Base-by-base conservation (phyloP, 129 eudicot species). In the Rutidosis leptorrhynchoides region DNA sequence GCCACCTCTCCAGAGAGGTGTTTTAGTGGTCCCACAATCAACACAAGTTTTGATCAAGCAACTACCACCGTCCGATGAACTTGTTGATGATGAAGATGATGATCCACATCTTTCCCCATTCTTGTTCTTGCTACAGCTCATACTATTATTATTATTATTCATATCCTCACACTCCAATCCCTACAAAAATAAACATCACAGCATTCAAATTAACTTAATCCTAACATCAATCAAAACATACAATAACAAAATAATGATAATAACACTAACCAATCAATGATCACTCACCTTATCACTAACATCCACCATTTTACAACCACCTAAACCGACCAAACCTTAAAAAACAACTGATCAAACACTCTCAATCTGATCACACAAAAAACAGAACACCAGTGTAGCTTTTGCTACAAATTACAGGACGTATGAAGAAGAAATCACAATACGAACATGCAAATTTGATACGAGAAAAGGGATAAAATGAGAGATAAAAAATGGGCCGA, bases 1-100 rank as follows among this genome's bases (percentile, higher is more conserved):
- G 28, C 96, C 96, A 15, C 96, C 94, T 51, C 96, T 67, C 97
- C 96, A 91, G 16, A 91, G 88, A 63, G 96, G 97, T 62, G 96
- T 91, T 79, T 91, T 87, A 2, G 94, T 76, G 53, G 96, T 87
- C 14, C 97, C 96, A 65, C 96, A 91, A 77, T 91, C 94, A 19
- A 68, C 86, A 74, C 97, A 91, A 4, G 94, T 85, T 62, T 81
- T 82, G 17, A 74, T 77, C 16, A 37, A 17, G 9, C 62, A 74
- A 58, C 73, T 70, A 37, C 71, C 49, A 43, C 76, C 68, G 67
- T 68, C 81, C 24, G 77, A 81, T 65, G 46, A 40, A 40, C 5
- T 12, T 11, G 45, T 11, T 37, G 46, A 2, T 12, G 46, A 37
- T 10, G n/a, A 40, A 0, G 17, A 12, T 0, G 82, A 76, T 32